Percentiles rank a stretch among this genome's conserved stretches.
phyloP scores from a whole-genome alignment of 352 stramenopile genomes.

The Phytophthora pluvialis region DNA sequence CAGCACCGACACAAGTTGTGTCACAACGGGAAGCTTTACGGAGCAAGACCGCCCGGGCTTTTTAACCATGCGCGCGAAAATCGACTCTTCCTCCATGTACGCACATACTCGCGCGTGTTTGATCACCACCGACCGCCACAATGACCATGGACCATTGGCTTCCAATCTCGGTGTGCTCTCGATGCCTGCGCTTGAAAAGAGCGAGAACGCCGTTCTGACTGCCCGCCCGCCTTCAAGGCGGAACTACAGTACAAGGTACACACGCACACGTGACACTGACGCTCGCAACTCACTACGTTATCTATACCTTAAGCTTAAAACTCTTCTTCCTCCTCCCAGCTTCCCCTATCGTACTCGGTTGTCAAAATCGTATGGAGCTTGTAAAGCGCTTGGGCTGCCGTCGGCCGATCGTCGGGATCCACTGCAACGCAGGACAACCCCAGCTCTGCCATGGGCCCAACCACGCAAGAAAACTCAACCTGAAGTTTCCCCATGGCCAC shows the following conservation, averaged over 20 bases:
- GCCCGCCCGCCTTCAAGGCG: constrained; percentile 12
- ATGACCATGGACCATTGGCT: neutral
- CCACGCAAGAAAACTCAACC: constrained; percentile 36
- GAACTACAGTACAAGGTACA: neutral
- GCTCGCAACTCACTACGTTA: constrained; percentile 1
- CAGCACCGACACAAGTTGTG: constrained; percentile 2
- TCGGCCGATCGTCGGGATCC: constrained; percentile 38
- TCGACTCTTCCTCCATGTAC: constrained; percentile 1
- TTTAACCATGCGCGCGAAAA: constrained; percentile 18
- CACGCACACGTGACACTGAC: neutral
- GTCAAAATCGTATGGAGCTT: constrained; percentile 41
- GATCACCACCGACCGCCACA: neutral
- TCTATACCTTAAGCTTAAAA: no score
- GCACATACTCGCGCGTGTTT: neutral
- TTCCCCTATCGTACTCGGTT: constrained; percentile 22
- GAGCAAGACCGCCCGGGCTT: constrained; percentile 20
- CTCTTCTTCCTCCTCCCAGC: constrained; percentile 11
- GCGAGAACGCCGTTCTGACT: constrained; percentile 11
- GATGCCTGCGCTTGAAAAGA: constrained; percentile 29
- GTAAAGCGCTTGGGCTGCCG: constrained; percentile 44
- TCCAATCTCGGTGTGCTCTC: constrained; percentile 17
- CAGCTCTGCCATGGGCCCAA: constrained; percentile 20
- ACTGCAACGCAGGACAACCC: constrained; percentile 40
- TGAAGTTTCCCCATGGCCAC: constrained; percentile 47
- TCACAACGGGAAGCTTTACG: constrained; percentile 18